These are phyloP conservation scores for Schizopora paradoxa DNA, from an alignment of 1,284 basidiomycete genomes.

Conservation along the genomic window DNA sequence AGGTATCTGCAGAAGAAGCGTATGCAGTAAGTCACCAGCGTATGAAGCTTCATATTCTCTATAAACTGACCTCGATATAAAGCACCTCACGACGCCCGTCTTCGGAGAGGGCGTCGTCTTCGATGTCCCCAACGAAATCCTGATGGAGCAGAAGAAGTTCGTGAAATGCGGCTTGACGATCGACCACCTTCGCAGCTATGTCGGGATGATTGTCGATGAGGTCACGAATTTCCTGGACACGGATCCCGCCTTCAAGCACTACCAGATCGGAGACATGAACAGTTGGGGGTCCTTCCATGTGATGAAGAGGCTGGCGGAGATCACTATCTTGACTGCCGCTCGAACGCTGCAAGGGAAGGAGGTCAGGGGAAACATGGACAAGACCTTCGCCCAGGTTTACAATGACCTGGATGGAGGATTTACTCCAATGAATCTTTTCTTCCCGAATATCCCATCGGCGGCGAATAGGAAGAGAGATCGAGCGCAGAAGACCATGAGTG, in stretches of 20 bases:
- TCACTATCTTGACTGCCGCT: slow-evolving; percentile 92
- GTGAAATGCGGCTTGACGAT: slow-evolving; percentile 90
- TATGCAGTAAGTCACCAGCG: slow-evolving; percentile 63
- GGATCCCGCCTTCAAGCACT: slow-evolving; percentile 58
- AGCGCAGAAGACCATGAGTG: slow-evolving; percentile 91
- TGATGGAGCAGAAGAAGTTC: slow-evolving; percentile 99
- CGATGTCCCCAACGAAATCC: slow-evolving; percentile 91
- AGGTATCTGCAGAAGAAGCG: slow-evolving; percentile 94
- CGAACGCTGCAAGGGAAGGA: slow-evolving; percentile 91
- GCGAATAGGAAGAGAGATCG: slow-evolving; percentile 83
- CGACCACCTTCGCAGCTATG: slow-evolving; percentile 89
- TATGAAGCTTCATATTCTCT: not conserved
- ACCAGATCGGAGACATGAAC: slow-evolving; percentile 49
- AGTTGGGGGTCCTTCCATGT: slow-evolving; percentile 72
- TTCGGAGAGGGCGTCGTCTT: slow-evolving; percentile 99
- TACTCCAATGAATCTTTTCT: slow-evolving; percentile 90
- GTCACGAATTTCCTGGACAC: slow-evolving; percentile 64
- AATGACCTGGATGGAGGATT: slow-evolving; percentile 91
- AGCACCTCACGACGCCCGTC: slow-evolving; percentile 87
- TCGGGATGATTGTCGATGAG: slow-evolving; percentile 87
- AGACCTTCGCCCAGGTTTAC: slow-evolving; percentile 82
- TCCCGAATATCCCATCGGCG: slow-evolving; percentile 88
- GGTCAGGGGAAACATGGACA: slow-evolving; percentile 75
- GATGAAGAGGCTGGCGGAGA: slow-evolving; percentile 77
- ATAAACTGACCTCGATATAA: slow-evolving; percentile 9